phyloP scores from a whole-genome alignment of 2,329 filamentous ascomycete genomes.

The Diaporthe citri region DNA sequence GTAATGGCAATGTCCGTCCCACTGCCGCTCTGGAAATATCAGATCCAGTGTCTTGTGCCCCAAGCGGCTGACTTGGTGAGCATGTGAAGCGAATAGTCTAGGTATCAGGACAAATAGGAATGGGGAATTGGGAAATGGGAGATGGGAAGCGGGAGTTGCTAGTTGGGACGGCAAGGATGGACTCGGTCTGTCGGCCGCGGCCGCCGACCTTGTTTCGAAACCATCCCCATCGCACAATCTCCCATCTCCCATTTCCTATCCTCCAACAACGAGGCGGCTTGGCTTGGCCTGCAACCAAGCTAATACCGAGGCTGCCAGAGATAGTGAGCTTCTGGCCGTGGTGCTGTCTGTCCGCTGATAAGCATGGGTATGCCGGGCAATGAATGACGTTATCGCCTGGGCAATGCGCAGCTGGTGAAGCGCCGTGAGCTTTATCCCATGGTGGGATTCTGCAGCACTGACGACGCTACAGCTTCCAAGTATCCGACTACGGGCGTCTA shows the following conservation, averaged over 20 bases:
- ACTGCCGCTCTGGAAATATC: background rate
- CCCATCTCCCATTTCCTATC: background rate
- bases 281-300: slow-evolving; percentile 1
- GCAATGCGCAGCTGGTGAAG: background rate
- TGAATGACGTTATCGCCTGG: slow-evolving; percentile 24
- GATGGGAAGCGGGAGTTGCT: background rate
- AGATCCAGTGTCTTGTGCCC: background rate
- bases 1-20: background rate
- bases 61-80: background rate
- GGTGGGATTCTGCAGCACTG: slow-evolving; percentile 16
- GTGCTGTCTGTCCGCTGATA: background rate
- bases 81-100: background rate
- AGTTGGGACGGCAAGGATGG: background rate
- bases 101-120: background rate
- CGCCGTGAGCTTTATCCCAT: slow-evolving; percentile 10
- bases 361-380: slow-evolving; percentile 8
- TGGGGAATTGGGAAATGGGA: background rate
- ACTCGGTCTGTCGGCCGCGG: slow-evolving; percentile 21
- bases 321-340: background rate
- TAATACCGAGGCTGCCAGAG: background rate
- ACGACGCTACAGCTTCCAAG: background rate
- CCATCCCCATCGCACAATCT: slow-evolving; percentile 13
- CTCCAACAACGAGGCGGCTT: background rate
- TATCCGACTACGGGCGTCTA: background rate
- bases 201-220: slow-evolving; percentile 20